Evolutionary conservation across 306 rosid species (phyloP).

Genomic region (Cucumis hystrix): DNA sequence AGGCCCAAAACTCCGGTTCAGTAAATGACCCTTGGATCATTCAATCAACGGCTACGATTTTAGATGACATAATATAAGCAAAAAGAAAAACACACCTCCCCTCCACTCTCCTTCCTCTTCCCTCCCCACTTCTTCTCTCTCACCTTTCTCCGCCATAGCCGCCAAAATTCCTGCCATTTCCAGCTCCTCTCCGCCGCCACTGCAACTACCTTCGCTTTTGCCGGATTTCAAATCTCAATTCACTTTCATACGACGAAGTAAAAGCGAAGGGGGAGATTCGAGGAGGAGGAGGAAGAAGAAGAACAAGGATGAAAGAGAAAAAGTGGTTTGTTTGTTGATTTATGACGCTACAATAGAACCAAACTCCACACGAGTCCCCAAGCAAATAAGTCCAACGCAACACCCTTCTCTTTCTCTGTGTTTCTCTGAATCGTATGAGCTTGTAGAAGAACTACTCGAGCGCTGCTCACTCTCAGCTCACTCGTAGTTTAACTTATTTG

Average conservation of each 20-base stretch:
- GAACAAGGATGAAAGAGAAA: background rate
- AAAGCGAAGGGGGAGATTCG: background rate
- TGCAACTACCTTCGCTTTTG: background rate
- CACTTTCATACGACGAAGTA: background rate
- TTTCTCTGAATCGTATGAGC: background rate
- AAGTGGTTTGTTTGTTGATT: background rate
- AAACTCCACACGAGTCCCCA: slow-evolving; percentile 6
- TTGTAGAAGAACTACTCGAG: background rate
- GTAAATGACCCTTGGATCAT: background rate
- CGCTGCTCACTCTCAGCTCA: background rate
- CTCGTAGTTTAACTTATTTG: background rate
- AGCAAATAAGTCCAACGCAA: background rate
- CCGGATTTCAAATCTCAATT: background rate
- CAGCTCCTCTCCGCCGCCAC: slow-evolving; percentile 1
- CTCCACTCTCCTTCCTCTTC: background rate
- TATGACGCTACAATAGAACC: background rate
- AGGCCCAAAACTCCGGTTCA: background rate
- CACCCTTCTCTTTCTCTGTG: background rate
- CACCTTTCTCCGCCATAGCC: slow-evolving; percentile 5
- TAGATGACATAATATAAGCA: background rate
- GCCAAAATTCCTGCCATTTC: slow-evolving; percentile 1
- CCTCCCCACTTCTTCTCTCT: background rate
- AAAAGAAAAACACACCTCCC: background rate
- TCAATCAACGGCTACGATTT: background rate
- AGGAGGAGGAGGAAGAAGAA: background rate